Conservation (phyloP, 306 rosid species). For the Canavalia ensiformis region DNA sequence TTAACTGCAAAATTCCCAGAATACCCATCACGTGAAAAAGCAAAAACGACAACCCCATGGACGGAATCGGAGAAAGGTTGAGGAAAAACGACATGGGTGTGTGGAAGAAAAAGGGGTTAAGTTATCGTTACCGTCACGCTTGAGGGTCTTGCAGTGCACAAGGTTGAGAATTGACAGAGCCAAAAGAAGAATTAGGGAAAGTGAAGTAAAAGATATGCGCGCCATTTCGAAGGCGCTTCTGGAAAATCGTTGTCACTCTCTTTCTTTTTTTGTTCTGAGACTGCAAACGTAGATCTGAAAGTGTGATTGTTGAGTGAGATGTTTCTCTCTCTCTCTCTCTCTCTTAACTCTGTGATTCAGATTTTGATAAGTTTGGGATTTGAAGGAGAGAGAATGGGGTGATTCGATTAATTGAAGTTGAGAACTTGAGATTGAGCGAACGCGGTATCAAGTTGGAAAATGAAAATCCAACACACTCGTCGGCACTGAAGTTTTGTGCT, state of each 20-base stretch:
- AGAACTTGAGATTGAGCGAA: conserved; percentile 47
- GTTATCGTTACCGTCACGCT: conserved; percentile 80
- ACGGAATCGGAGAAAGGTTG: conserved; percentile 8
- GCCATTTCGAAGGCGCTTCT: conserved; percentile 59
- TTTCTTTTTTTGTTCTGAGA: background rate
- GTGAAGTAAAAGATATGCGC: conserved; percentile 51
- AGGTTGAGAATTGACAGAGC: conserved; percentile 55
- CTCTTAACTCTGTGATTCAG: conserved; percentile 40
- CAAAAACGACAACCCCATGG: background rate
- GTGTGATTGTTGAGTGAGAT: conserved; percentile 24
- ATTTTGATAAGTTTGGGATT: conserved; percentile 36
- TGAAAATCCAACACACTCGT: conserved; percentile 39
- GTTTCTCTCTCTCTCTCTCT: background rate
- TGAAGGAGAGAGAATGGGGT: background rate
- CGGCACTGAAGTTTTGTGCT: conserved; percentile 45
- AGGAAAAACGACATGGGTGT: conserved; percentile 23
- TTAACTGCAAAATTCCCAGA: conserved; percentile 64
- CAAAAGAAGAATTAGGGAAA: conserved; percentile 52
- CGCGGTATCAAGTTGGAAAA: conserved; percentile 49
- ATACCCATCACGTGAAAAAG: conserved; percentile 30
- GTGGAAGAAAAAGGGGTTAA: background rate
- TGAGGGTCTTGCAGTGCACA: conserved; percentile 83
- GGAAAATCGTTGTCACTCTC: conserved; percentile 6
- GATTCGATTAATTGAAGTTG: conserved; percentile 43
- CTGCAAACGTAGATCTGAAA: conserved; percentile 45